Evolutionary conservation across 192 early-diverging fungal species (phyloP).

Genomic region (Backusella tuberculispora): DNA sequence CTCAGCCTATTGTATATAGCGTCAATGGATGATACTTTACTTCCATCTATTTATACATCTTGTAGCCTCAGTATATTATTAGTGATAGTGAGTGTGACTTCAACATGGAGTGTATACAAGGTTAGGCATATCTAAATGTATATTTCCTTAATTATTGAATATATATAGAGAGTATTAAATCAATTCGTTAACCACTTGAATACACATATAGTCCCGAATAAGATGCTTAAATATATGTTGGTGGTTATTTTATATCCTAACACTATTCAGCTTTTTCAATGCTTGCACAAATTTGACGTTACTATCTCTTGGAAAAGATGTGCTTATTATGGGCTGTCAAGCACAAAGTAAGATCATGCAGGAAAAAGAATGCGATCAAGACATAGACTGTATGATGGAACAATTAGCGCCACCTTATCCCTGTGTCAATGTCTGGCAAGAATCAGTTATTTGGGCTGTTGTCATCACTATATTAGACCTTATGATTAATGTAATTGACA

Average conservation of each 20-base stretch:
- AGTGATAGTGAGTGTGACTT: background rate
- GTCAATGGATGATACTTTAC: background rate
- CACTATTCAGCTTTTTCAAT: slow-evolving; percentile 5
- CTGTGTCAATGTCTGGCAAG: background rate
- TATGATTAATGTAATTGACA: slow-evolving; percentile 1
- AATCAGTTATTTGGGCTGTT: slow-evolving; percentile 14
- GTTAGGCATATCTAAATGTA: background rate
- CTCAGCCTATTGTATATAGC: background rate
- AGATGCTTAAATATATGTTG: slow-evolving; percentile 11
- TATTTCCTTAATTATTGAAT: background rate
- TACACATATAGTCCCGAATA: background rate
- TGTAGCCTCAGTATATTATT: slow-evolving; percentile 13
- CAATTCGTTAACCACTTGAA: background rate
- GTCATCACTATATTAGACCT: slow-evolving; percentile 8
- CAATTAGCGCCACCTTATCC: slow-evolving; percentile 10
- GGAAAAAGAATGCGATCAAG: background rate
- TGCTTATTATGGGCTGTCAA: background rate
- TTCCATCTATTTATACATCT: slow-evolving; percentile 10
- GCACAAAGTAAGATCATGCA: background rate
- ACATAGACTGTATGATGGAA: background rate
- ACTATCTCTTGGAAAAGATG: slow-evolving; percentile 1
- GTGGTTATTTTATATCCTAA: slow-evolving; percentile 20
- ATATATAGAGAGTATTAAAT: background rate
- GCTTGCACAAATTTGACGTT: background rate
- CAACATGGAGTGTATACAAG: slow-evolving; percentile 25